Evolutionary conservation across 768 basidiomycete species (phyloP).

Genomic region (Fibroporia radiculosa): DNA sequence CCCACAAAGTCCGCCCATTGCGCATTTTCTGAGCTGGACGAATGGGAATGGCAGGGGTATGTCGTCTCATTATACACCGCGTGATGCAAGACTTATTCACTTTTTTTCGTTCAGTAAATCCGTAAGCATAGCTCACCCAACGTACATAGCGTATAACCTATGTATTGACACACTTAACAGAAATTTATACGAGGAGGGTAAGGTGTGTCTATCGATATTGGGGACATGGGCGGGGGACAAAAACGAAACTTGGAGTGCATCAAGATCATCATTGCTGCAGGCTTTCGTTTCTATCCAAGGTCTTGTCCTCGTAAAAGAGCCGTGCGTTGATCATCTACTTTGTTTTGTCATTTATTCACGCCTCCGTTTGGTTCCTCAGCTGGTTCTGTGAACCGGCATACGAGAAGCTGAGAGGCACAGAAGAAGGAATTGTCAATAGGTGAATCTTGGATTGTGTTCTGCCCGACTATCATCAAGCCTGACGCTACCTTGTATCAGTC

Average conservation of each 20-base stretch:
- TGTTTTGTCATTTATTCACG: neutral
- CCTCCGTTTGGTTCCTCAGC: slow-evolving; percentile 27
- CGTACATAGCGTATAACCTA: neutral
- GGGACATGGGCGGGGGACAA: slow-evolving; percentile 90
- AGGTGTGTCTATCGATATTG: slow-evolving; percentile 86
- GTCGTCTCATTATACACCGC: slow-evolving; percentile 14
- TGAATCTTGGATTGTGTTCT: slow-evolving; percentile 19
- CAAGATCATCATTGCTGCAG: slow-evolving; percentile 81
- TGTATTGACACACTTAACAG: slow-evolving; percentile 26
- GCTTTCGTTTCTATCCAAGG: slow-evolving; percentile 93
- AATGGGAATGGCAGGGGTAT: slow-evolving; percentile 85
- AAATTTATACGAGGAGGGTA: slow-evolving; percentile 92
- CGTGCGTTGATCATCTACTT: slow-evolving; percentile 43
- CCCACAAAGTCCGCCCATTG: slow-evolving; percentile 74
- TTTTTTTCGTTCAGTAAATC: slow-evolving; percentile 48
- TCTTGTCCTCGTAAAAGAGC: slow-evolving; percentile 86
- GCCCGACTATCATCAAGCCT: slow-evolving; percentile 2
- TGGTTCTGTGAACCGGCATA: slow-evolving; percentile 93
- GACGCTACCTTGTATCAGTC: slow-evolving; percentile 36
- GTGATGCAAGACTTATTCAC: neutral
- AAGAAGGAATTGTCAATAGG: slow-evolving; percentile 86
- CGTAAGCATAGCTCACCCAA: slow-evolving; percentile 40
- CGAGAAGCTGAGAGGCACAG: slow-evolving; percentile 85
- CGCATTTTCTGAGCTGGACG: slow-evolving; percentile 91
- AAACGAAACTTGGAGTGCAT: slow-evolving; percentile 81